phyloP scores from a whole-genome alignment of 371 early-diverging fungal species.

The Rhizopus arrhizus region DNA sequence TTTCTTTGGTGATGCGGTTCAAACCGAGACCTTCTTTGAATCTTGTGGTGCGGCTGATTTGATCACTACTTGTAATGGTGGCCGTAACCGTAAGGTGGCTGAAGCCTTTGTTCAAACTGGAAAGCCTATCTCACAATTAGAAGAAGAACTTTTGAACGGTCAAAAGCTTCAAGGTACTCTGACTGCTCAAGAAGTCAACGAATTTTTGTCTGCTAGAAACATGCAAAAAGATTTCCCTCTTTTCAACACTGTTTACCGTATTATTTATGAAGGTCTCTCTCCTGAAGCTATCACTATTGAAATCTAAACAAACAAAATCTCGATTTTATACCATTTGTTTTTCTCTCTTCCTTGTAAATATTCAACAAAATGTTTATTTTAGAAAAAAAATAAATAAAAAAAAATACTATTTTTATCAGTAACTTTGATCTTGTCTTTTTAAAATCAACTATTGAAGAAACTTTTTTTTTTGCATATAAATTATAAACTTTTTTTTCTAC shows the following conservation, averaged over 20 bases:
- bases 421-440: no score
- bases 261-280: constrained; percentile 76
- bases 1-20: constrained; percentile 74
- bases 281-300: constrained; percentile 60
- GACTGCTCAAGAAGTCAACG: constrained; percentile 88
- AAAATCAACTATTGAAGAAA: no score
- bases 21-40: constrained; percentile 92
- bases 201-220: constrained; percentile 70
- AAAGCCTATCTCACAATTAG: constrained; percentile 84
- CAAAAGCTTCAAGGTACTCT: constrained; percentile 97
- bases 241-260: constrained; percentile 85
- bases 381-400: no score
- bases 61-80: constrained; percentile 93
- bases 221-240: constrained; percentile 77
- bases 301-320: constrained; percentile 37
- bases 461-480: no score
- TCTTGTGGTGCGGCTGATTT: constrained; percentile 91
- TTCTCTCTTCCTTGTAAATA: neutral
- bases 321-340: constrained; percentile 3
- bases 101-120: constrained; percentile 85
- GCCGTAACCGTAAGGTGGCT: constrained; percentile 91
- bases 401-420: no score
- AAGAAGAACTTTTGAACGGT: constrained; percentile 87
- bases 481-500: no score
- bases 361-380: no score